Evolutionary conservation across 2,329 filamentous ascomycete species (phyloP).

Genomic region (Stagonosporopsis vannaccii): DNA sequence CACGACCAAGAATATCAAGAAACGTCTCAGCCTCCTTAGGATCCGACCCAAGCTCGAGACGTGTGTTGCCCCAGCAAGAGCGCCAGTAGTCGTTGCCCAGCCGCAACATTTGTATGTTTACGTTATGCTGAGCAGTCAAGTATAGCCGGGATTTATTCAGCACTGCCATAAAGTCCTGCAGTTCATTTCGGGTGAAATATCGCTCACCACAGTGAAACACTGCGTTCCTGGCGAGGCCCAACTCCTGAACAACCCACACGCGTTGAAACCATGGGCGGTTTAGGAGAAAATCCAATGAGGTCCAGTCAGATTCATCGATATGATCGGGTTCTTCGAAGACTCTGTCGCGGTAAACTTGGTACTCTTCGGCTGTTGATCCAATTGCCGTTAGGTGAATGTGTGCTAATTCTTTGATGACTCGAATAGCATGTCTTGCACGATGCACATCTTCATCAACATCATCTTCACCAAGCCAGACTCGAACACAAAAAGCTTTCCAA

Average conservation of each 20-base stretch:
- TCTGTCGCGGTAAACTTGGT: neutral
- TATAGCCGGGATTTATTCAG: neutral
- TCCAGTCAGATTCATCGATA: neutral
- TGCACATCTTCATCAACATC: neutral
- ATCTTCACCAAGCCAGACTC: conserved; percentile 8
- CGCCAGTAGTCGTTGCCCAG: neutral
- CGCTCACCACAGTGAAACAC: conserved; percentile 2
- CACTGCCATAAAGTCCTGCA: neutral
- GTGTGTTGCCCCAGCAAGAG: neutral
- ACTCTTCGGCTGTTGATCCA: neutral
- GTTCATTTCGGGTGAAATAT: neutral
- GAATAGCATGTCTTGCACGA: neutral
- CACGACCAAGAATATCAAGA: conserved; percentile 5
- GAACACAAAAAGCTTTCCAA: conserved; percentile 3
- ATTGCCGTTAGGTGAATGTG: neutral
- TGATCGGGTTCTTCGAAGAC: neutral
- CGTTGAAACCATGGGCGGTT: conserved; percentile 15
- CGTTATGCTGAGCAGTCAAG: neutral
- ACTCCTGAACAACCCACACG: conserved; percentile 22
- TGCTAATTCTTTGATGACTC: neutral
- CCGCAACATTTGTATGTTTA: neutral
- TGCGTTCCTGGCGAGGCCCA: conserved; percentile 11
- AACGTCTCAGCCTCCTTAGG: conserved; percentile 7
- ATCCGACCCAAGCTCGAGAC: conserved; percentile 11
- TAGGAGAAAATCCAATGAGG: neutral